Percentiles rank a stretch among this genome's conserved stretches.
Evolutionary conservation across 306 rosid genomes (phyloP).

Genomic region (Comarum palustre): DNA sequence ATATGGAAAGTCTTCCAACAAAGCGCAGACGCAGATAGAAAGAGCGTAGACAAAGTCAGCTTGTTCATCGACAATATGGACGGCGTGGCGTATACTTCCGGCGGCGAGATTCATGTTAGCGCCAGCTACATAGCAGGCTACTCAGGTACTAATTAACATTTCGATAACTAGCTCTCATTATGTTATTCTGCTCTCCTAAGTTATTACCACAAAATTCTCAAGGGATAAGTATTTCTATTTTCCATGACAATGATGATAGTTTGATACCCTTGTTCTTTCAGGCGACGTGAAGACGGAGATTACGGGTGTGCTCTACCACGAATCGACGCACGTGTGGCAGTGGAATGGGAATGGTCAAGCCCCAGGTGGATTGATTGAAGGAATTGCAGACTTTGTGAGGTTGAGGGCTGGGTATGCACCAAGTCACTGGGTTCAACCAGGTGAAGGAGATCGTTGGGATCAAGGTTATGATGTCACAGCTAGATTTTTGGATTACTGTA

Average conservation of each 20-base stretch:
- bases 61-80: slow-evolving; percentile 30
- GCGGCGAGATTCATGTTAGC: slow-evolving; percentile 22
- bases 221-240: neutral
- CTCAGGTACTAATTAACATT: neutral
- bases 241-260: neutral
- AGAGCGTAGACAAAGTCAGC: slow-evolving; percentile 4
- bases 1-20: slow-evolving; percentile 34
- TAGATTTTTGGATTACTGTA: slow-evolving; percentile 41
- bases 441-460: slow-evolving; percentile 33
- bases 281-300: slow-evolving; percentile 43
- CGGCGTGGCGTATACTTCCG: slow-evolving; percentile 19
- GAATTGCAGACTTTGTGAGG: slow-evolving; percentile 47
- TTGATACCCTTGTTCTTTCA: neutral
- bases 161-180: neutral
- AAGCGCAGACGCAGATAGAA: neutral
- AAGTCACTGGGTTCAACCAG: slow-evolving; percentile 32
- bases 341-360: slow-evolving; percentile 50
- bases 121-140: slow-evolving; percentile 31
- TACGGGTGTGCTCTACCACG: slow-evolving; percentile 52
- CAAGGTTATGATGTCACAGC: slow-evolving; percentile 42
- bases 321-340: slow-evolving; percentile 56
- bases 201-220: neutral
- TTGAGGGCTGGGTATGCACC: slow-evolving; percentile 35
- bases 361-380: slow-evolving; percentile 30
- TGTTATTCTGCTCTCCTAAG: neutral